Base-by-base conservation (phyloP, 192 early-diverging fungal genomes). In the Backusella macrospora region DNA sequence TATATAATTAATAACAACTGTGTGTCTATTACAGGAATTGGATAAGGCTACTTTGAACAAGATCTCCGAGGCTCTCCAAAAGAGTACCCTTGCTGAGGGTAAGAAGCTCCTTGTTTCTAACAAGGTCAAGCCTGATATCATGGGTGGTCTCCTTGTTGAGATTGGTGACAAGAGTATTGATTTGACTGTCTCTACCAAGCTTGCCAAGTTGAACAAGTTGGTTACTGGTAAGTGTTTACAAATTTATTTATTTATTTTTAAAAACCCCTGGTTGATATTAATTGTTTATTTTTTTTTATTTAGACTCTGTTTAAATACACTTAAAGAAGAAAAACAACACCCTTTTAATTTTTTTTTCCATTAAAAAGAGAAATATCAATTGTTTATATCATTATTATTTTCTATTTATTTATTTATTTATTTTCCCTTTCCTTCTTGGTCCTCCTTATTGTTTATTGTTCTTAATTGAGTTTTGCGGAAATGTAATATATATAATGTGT, bases 161-260 rank as follows among this genome's bases (percentile, higher is more conserved):
- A 86, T 97, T 83, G 96, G 97, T 77, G 97, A 96, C 87, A 94
- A 95, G 86, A 98, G 96, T 78, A 97, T 99, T 78, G 97, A 99
- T 84, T 92, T 99, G 86, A 96, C 96, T 21, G 95, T 96, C 68
- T 90, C 95, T 42, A 91, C 94, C 86, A 96, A 94, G 10, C 42
- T 43, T 43, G 42, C 18, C n/a, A 49, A 18, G 7, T 18, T 49
- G 16, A 49, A 49, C 48, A 48, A 94, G 84, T 48, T 48, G n/a
- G 45, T 46, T 46, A 46, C 13, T 46, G 45, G 9, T 46, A 46
- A 21, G 42, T 43, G 42, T 43, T 43, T 43, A 43, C 42, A 42
- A 42, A 42, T 42, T 42, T 18, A n/a, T 6, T n/a, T 18, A 18
- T 0, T 34, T 34, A 1, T 34, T 34, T 34, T 34, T 34, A 0